Base-by-base conservation (phyloP, 495 filamentous ascomycete species). In the Penicillium salamii region DNA sequence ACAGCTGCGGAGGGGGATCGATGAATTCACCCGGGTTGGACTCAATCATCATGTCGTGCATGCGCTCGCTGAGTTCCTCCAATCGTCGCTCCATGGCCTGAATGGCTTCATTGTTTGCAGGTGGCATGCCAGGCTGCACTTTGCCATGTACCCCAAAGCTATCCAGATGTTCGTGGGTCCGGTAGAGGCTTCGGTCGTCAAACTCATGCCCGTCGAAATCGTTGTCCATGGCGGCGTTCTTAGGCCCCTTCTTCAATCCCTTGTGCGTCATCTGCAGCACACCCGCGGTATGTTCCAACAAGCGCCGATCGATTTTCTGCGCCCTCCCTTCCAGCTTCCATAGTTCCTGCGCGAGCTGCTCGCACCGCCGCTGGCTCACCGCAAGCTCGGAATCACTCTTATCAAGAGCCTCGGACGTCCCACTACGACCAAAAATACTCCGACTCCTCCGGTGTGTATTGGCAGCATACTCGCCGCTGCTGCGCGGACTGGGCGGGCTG, bases 241-340 rank as follows among this genome's bases (percentile, higher is more conserved):
- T 70, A 0, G 60, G 51, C 29, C 72, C 66, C 50, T 80, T 77
- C 50, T 78, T 79, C 50, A 76, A 46, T 12, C 80, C 79, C 53
- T 85, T 84, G 61, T 97, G 90, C 13, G 89, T 90, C 75, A 93
- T 78, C 59, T 95, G 89, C 54, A 97, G 68, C 23, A 97, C 87
- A 29, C 87, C 93, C 23, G 93, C 90, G 1, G 90, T 96, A 65
- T 98, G 93, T 61, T 91, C 81, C n/a, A 97, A 66, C 46, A 97
- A 66, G 35, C 81, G 76, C 50, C 71, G 80, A 43, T 92, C 85
- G 13, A 89, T 79, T 35, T 84, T 81, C 58, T 89, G 82, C 26
- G 80, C 68, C 42, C 87, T 75, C 50, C 84, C 83, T 62, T 96
- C 88, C 45, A 95, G 67, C 33, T 74, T 72, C 78, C 85, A 90